Conservation (phyloP, 495 filamentous ascomycete genomes). For the Podospora bellae-mahoneyi region DNA sequence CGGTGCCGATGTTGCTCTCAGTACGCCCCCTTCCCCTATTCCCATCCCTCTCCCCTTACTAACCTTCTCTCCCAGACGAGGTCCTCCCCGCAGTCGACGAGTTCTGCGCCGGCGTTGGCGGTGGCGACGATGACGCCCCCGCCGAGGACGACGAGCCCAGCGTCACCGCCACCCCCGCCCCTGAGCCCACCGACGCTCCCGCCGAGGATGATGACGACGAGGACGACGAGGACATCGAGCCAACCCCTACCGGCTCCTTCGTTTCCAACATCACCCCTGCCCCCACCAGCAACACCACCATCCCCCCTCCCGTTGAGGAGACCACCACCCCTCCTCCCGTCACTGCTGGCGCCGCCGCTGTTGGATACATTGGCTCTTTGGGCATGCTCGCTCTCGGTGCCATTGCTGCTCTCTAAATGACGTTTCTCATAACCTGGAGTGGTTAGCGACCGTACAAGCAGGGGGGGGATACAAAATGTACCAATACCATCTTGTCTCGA, state of each 20-base stretch:
- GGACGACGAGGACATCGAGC: conserved; percentile 4
- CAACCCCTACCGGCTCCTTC: conserved; percentile 13
- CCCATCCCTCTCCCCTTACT: conserved; percentile 8
- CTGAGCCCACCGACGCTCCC: conserved; percentile 17
- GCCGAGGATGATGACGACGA: conserved; percentile 13
- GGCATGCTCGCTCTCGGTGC: conserved; percentile 30
- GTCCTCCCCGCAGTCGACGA: conserved; percentile 38
- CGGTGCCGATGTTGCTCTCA: conserved; percentile 33
- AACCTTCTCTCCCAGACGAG: conserved; percentile 23
- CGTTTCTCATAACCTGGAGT: not conserved
- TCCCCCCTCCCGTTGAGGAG: conserved; percentile 4
- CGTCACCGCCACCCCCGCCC: conserved; percentile 12
- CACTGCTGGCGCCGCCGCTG: conserved; percentile 26
- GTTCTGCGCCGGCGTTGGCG: conserved; percentile 34
- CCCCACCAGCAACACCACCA: conserved; percentile 17
- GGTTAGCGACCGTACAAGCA: not conserved
- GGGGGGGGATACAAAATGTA: too few species aligned
- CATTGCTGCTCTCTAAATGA: conserved; percentile 29
- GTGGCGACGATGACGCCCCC: conserved; percentile 11
- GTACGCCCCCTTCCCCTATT: conserved; percentile 17
- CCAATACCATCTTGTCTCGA: too few species aligned
- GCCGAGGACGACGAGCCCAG: conserved; percentile 10
- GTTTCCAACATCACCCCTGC: conserved; percentile 8
- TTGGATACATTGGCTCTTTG: conserved; percentile 25
- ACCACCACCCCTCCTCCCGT: conserved; percentile 6